phyloP scores from a whole-genome alignment of 2,329 filamentous ascomycete species.

The Colletotrichum sp. region DNA sequence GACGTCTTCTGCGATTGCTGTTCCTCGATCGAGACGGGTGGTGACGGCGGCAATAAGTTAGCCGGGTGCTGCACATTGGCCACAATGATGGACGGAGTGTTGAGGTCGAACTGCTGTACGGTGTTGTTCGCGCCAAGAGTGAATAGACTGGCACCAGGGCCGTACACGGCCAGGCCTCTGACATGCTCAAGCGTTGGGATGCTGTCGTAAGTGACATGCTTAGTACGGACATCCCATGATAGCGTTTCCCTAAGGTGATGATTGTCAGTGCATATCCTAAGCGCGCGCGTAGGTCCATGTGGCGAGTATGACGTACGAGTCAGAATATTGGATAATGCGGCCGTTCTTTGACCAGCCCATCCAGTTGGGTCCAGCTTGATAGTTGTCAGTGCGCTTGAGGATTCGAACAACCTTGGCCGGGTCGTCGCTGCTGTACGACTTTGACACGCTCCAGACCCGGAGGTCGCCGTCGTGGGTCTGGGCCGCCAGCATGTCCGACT shows the following conservation, averaged over 20 bases:
- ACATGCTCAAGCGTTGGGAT: slow-evolving; percentile 87
- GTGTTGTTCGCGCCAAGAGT: slow-evolving; percentile 88
- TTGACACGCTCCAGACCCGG: slow-evolving; percentile 95
- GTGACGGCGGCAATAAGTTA: slow-evolving; percentile 78
- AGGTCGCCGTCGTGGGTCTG: slow-evolving; percentile 92
- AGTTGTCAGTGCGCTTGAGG: slow-evolving; percentile 79
- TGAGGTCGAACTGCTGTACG: slow-evolving; percentile 94
- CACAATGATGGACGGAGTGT: slow-evolving; percentile 80
- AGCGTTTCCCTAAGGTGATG: slow-evolving; percentile 74
- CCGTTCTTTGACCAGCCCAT: slow-evolving; percentile 99
- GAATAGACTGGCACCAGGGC: slow-evolving; percentile 89
- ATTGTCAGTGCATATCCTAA: slow-evolving; percentile 39
- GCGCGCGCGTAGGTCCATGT: slow-evolving; percentile 50
- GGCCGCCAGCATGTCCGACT: slow-evolving; percentile 96
- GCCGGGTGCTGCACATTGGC: slow-evolving; percentile 88
- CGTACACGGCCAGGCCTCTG: slow-evolving; percentile 84
- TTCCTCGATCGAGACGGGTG: slow-evolving; percentile 81
- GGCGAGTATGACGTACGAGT: slow-evolving; percentile 64
- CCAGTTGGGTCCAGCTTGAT: slow-evolving; percentile 83
- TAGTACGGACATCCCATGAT: slow-evolving; percentile 98
- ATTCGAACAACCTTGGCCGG: slow-evolving; percentile 88
- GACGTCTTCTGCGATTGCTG: slow-evolving; percentile 59
- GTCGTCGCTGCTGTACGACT: slow-evolving; percentile 73
- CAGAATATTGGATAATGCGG: slow-evolving; percentile 89
- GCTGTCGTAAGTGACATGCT: slow-evolving; percentile 88